Percentiles rank a stretch among this genome's conserved stretches.
phyloP scores from a whole-genome alignment of 768 basidiomycete genomes.

The Psilocybe azurescens region DNA sequence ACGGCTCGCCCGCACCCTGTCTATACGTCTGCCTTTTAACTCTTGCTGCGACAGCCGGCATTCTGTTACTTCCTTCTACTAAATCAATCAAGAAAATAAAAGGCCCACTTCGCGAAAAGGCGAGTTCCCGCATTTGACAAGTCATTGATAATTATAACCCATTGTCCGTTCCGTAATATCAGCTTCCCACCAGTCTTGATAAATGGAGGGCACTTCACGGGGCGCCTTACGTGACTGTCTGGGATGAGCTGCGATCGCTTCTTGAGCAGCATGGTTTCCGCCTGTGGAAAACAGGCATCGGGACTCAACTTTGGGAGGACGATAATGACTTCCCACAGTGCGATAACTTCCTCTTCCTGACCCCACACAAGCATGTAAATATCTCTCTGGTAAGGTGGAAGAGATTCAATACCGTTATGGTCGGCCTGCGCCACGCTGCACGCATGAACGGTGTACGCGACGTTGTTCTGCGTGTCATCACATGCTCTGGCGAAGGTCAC shows the following conservation, averaged over 20 bases:
- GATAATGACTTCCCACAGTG: no score
- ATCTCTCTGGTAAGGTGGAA: no score
- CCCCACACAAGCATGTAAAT: no score
- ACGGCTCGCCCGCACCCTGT: no score
- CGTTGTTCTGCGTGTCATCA: conserved; percentile 3
- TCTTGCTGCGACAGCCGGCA: not conserved
- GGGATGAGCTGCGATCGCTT: not conserved
- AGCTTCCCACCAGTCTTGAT: not conserved
- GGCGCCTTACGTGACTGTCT: not conserved
- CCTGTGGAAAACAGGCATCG: not conserved
- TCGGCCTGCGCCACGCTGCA: not conserved
- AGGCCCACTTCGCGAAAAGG: no score
- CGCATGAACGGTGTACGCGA: conserved; percentile 2
- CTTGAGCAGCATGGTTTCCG: not conserved
- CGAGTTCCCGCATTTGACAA: no score
- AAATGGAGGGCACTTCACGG: not conserved
- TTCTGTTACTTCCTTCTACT: no score
- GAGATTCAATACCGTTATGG: no score
- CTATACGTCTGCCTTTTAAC: not conserved
- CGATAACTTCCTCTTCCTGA: no score
- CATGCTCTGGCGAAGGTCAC: not conserved
- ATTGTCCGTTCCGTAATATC: no score
- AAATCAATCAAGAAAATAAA: no score
- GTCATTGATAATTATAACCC: no score
- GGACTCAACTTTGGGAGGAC: not conserved